These are phyloP conservation scores for Picochlorum sp. DNA, from an alignment of 139 green algal species.

Conservation along the genomic window DNA sequence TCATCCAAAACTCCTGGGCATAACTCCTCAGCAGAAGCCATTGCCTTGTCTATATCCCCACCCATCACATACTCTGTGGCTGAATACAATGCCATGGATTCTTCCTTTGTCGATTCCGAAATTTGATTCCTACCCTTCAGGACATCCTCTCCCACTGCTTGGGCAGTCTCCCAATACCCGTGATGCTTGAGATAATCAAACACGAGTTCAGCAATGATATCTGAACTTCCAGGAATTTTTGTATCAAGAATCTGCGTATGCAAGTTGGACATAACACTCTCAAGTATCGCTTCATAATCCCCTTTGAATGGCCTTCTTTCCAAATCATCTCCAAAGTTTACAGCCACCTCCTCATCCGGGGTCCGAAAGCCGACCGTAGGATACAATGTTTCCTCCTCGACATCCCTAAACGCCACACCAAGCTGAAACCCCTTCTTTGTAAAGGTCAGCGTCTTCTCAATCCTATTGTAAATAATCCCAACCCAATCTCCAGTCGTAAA, in stretches of 20 bases:
- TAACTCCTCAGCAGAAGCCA: constrained; percentile 21
- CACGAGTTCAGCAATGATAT: constrained; percentile 44
- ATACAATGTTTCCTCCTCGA: constrained; percentile 51
- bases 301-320: constrained; percentile 22
- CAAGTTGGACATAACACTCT: constrained; percentile 18
- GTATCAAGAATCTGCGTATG: constrained; percentile 13
- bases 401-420: constrained; percentile 59
- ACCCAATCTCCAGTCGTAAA: constrained; percentile 54
- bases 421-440: constrained; percentile 55
- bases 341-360: constrained; percentile 45
- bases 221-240: constrained; percentile 3
- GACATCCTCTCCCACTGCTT: constrained; percentile 44
- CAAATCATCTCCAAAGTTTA: constrained; percentile 51
- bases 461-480: constrained; percentile 41
- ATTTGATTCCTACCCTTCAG: constrained; percentile 28
- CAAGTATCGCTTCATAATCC: constrained; percentile 25
- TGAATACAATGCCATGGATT: constrained; percentile 7
- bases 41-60: constrained; percentile 21
- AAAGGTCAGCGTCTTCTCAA: constrained; percentile 44
- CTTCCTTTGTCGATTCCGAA: not conserved
- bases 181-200: constrained; percentile 63
- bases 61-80: constrained; percentile 3
- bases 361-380: constrained; percentile 70
- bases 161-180: constrained; percentile 44
- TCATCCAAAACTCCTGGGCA: constrained; percentile 36